Conservation (phyloP, 192 early-diverging fungal genomes). For the Lobosporangium transversale region DNA sequence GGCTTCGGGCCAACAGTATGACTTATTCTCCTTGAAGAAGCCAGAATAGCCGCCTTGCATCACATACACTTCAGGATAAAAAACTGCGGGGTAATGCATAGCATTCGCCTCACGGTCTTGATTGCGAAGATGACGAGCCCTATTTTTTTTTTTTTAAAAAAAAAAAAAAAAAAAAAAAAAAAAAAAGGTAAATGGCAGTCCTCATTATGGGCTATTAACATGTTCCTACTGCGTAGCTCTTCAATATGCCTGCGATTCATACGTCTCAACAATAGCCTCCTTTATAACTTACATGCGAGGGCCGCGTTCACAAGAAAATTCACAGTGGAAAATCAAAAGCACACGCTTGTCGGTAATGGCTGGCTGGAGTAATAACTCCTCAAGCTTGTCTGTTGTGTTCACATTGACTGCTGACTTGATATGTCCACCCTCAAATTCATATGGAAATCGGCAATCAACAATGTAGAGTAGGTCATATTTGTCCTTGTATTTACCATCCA, state of each 20-base stretch:
- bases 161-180: too few species aligned
- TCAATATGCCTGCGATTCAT: too few species aligned
- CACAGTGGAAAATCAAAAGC: constrained; percentile 87
- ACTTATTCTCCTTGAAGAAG: constrained; percentile 71
- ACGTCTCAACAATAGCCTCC: too few species aligned
- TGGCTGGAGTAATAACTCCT: constrained; percentile 65
- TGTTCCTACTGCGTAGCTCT: too few species aligned
- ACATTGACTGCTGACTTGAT: constrained; percentile 79
- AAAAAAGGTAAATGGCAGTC: too few species aligned
- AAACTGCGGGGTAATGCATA: constrained; percentile 75
- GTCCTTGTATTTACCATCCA: constrained; percentile 70
- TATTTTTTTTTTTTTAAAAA: too few species aligned
- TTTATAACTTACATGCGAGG: constrained; percentile 81
- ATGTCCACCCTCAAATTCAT: constrained; percentile 89
- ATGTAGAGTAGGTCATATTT: constrained; percentile 71
- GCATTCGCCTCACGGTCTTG: constrained; percentile 79
- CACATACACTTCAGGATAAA: constrained; percentile 89
- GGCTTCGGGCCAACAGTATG: constrained; percentile 74
- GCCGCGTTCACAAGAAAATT: constrained; percentile 83
- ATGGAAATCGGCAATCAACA: constrained; percentile 89
- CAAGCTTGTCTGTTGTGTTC: constrained; percentile 67
- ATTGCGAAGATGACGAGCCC: constrained; percentile 78
- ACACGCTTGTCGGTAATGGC: constrained; percentile 54
- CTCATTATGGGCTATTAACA: too few species aligned
- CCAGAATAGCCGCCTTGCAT: constrained; percentile 85